Base-by-base conservation (phyloP, 768 basidiomycete species). In the Pluteus cervinus region DNA sequence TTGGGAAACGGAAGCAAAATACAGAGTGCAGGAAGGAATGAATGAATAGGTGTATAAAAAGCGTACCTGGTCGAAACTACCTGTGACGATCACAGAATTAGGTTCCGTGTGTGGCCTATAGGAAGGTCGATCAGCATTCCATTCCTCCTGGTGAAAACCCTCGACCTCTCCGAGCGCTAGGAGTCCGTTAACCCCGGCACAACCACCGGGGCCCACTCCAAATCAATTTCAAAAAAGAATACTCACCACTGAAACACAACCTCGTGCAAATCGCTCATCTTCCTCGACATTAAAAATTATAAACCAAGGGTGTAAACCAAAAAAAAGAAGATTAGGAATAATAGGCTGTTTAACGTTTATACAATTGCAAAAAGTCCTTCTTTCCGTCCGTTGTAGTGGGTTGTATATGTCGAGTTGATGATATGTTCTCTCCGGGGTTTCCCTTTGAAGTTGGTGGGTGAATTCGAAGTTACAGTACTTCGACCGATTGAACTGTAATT, bases 51-150 rank as follows among this genome's bases (percentile, higher is more conserved):
- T 23, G 16, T 11, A 46, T 5, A 18, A 35, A 40, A 33, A 26
- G 52, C 76, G 46, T 53, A 85, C 86, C 58, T 81, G 61, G 68
- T 89, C 86, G 55, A 88, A 89, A 21, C 80, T 73, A 24, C 86
- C 86, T 15, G 83, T 86, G 40, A 81, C 73, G 51, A 85, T 70
- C 44, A 86, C 84, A 33, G 64, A 57, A 33, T 52, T 62, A 28
- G 81, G 71, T 33, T 69, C 66, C 21, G 65, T 43, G 45, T 75
- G 69, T 12, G 81, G 81, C 82, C 83, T 85, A 44, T 39, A 38
- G 40, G 33, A 40, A 40, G 11, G 33, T 43, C 14, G 14, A 37
- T 58, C 48, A 34, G 42, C 40, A 29, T 39, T 30, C 37, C 26
- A 16, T 34, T 24, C n/a, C 24, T 21, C 9, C 15, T 28, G 42